Evolutionary conservation across 176 grass and related monocot species (phyloP).

Genomic region (Oryza meridionalis): DNA sequence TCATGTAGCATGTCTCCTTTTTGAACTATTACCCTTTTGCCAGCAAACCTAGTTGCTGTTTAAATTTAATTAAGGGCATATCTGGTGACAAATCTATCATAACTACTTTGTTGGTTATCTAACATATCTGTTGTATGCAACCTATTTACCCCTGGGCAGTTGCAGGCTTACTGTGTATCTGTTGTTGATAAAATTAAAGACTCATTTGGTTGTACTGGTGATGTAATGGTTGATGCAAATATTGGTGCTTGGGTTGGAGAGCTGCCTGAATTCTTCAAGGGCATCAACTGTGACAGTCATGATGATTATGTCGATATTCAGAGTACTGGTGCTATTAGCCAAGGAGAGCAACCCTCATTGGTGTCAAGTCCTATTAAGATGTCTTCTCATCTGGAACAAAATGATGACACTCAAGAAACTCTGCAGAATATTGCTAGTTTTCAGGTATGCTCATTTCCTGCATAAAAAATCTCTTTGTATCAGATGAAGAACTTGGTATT

Average conservation of each 20-base stretch:
- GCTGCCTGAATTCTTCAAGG: slow-evolving; percentile 67
- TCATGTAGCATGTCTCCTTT: neutral
- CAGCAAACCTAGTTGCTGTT: neutral
- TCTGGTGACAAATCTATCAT: slow-evolving; percentile 11
- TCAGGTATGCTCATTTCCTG: slow-evolving; percentile 58
- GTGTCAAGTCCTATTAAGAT: slow-evolving; percentile 34
- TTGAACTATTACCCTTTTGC: slow-evolving; percentile 18
- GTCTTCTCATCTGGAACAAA: slow-evolving; percentile 45
- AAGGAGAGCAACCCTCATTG: slow-evolving; percentile 24
- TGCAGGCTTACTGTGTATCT: slow-evolving; percentile 59
- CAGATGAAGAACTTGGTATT: neutral
- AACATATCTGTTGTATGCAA: slow-evolving; percentile 1
- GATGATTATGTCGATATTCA: slow-evolving; percentile 17
- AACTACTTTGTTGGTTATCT: neutral
- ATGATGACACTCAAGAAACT: slow-evolving; percentile 25
- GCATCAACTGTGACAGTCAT: slow-evolving; percentile 3
- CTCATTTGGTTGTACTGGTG: slow-evolving; percentile 54
- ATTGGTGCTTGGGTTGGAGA: slow-evolving; percentile 78
- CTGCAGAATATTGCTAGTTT: slow-evolving; percentile 84
- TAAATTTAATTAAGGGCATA: slow-evolving; percentile 11
- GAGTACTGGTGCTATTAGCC: neutral
- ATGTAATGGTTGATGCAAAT: slow-evolving; percentile 61
- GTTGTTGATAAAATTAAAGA: slow-evolving; percentile 83
- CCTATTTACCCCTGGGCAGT: slow-evolving; percentile 50
- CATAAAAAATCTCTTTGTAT: neutral